Evolutionary conservation across 208 protist genomes (phyloP), one percentile per base, ranked within the genome.

Genomic region (Leishmania turanica): DNA sequence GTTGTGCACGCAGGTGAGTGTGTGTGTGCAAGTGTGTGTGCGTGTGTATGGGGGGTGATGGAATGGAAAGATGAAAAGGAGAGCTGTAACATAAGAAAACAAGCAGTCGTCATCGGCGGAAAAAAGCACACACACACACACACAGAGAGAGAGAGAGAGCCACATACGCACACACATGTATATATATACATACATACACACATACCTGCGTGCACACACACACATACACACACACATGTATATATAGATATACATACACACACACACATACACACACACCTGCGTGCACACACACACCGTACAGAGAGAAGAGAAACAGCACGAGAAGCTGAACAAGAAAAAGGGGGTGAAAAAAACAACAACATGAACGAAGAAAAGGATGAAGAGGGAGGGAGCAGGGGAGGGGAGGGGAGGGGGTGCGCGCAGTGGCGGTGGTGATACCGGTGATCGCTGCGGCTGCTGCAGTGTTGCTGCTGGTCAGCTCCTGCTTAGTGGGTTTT

Each of bases 321-420:
- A 34, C 60, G 9, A n/a, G 60, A 9, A 66, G 21, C 21, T 17
- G 42, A 40, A 71, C 79, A 6, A 84, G n/a, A 70, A 80, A 79
- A 56, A 40, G 37, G 62, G 68, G 72, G 34, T 24, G 53, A 19
- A 42, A 27, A 73, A 42, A 76, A 83, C 37, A 62, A 56, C 34
- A 82, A 82, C 31, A 68, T 37, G 0, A 37, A 1, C 34, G 34
- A 64, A 73, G 31, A 65, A 45, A 49, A 49, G 9, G 45, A 49
- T 13, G 45, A 9, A 47, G 45, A 49, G 45, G 45, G 45, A 45
- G 72, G 45, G 69, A 49, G 8, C 34, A 37, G 34, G 34, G 45
- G 45, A 40, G 37, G 37, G 2, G 37, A 40, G 37, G 34, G 34
- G 34, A 37, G 37, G 37, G 37, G 37, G 37, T 40, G 37, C 37